A percentile compares a stretch with the other conserved stretches of the same genome.
phyloP scores from a whole-genome alignment of 768 basidiomycete genomes.

The Pulveroboletus sp. region DNA sequence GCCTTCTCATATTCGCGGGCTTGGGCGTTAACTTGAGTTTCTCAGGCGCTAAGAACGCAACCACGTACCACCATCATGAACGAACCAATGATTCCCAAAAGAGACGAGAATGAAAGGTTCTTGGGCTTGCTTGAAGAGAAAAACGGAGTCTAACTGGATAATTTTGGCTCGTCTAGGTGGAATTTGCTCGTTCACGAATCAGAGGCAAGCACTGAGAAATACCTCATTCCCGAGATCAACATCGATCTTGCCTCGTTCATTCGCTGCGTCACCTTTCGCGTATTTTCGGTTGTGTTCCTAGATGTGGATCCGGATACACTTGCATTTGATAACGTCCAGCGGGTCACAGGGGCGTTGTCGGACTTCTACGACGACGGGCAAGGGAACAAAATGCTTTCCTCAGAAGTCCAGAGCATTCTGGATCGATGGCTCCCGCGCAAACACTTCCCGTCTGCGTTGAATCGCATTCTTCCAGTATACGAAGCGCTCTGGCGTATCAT shows the following conservation, averaged over 20 bases:
- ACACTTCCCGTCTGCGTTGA: conserved; percentile 31
- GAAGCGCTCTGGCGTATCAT: conserved; percentile 62
- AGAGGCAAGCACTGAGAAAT: conserved; percentile 4
- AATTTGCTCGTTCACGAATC: conserved; percentile 9
- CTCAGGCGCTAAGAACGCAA: conserved; percentile 5
- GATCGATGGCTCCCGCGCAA: conserved; percentile 36
- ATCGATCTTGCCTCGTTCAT: conserved; percentile 38
- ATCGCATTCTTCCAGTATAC: conserved; percentile 54
- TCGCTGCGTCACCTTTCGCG: conserved; percentile 41
- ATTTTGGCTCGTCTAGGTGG: conserved; percentile 12
- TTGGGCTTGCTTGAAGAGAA: neutral
- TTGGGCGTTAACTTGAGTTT: conserved; percentile 4
- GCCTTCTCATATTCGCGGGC: neutral
- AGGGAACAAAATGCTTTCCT: conserved; percentile 24
- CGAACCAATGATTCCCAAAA: too few species aligned
- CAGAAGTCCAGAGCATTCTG: conserved; percentile 34
- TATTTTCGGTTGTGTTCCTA: conserved; percentile 41
- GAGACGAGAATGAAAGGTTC: conserved; percentile 13
- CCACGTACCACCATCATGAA: conserved; percentile 8
- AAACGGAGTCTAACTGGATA: conserved; percentile 1
- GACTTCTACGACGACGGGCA: conserved; percentile 36
- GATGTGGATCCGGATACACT: conserved; percentile 23
- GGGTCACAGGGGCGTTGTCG: conserved; percentile 40
- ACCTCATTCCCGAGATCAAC: conserved; percentile 9
- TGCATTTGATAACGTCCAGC: conserved; percentile 27